Conservation (phyloP, 2,329 filamentous ascomycete species). For the Albophoma yamanashiensis region DNA sequence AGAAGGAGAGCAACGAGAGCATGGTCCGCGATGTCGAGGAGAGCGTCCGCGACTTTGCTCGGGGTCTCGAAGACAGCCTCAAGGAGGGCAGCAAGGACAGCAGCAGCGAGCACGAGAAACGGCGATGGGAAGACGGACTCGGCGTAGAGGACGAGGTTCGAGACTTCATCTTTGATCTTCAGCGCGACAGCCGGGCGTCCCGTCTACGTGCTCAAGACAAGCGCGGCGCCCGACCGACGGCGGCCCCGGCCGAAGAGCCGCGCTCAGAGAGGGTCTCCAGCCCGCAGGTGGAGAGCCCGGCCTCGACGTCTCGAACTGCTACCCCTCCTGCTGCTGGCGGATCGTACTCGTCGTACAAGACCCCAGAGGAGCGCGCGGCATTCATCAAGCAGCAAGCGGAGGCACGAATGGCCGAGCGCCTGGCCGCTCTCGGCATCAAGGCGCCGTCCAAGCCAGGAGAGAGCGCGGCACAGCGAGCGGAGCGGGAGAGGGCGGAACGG, state of each 20-base stretch:
- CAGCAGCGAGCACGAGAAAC: conserved; percentile 76
- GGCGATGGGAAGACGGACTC: conserved; percentile 90
- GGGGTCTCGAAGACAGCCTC: conserved; percentile 74
- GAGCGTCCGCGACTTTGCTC: conserved; percentile 80
- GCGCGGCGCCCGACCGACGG: conserved; percentile 30
- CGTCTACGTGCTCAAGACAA: conserved; percentile 54
- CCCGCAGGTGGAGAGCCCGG: conserved; percentile 41
- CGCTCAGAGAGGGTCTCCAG: conserved; percentile 25
- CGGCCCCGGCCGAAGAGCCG: conserved; percentile 30
- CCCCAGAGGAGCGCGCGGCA: conserved; percentile 84
- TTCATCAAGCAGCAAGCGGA: conserved; percentile 97
- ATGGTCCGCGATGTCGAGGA: conserved; percentile 98
- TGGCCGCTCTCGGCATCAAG: conserved; percentile 88
- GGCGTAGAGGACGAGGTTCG: conserved; percentile 95
- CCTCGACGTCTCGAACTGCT: conserved; percentile 41
- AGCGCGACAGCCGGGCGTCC: conserved; percentile 71
- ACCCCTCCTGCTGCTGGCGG: conserved; percentile 38
- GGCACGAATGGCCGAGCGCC: conserved; percentile 89
- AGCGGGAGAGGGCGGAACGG: conserved; percentile 79
- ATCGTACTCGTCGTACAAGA: conserved; percentile 76
- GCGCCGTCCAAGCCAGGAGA: conserved; percentile 71
- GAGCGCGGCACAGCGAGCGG: conserved; percentile 69
- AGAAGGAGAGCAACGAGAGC: conserved; percentile 87
- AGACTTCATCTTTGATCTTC: conserved; percentile 95
- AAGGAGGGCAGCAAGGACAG: conserved; percentile 70